Conservation (phyloP, 2,329 filamentous ascomycete species). For the Aspergillus pseudoglaucus region DNA sequence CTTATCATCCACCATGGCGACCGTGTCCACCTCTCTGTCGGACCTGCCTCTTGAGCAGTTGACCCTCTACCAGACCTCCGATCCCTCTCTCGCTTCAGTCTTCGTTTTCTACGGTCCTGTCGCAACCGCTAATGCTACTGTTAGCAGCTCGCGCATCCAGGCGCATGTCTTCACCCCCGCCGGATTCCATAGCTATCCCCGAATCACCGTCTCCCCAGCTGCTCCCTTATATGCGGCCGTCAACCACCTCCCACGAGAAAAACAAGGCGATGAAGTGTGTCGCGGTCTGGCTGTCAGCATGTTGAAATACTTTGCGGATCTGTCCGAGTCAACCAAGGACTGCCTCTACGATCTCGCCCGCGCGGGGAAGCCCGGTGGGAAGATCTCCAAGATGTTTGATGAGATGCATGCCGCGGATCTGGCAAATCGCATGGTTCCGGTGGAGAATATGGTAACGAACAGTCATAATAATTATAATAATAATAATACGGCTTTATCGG, state of each 20-base stretch:
- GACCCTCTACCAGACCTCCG: slow-evolving; percentile 81
- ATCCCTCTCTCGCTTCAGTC: slow-evolving; percentile 71
- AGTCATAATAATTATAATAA: not conserved
- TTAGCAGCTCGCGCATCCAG: slow-evolving; percentile 89
- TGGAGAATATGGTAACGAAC: slow-evolving; percentile 57
- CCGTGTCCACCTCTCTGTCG: slow-evolving; percentile 68
- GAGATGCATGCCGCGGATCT: slow-evolving; percentile 91
- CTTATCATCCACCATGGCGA: slow-evolving; percentile 61
- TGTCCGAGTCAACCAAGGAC: slow-evolving; percentile 69
- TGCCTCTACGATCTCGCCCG: slow-evolving; percentile 54
- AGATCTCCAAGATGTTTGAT: slow-evolving; percentile 66
- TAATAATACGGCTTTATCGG: slow-evolving; percentile 28
- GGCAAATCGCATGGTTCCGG: slow-evolving; percentile 73
- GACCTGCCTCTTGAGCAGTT: slow-evolving; percentile 72
- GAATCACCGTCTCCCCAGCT: slow-evolving; percentile 86
- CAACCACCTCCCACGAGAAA: slow-evolving; percentile 80
- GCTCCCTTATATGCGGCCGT: slow-evolving; percentile 88
- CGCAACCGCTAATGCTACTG: slow-evolving; percentile 77
- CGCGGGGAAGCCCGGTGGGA: slow-evolving; percentile 51
- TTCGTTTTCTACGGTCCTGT: slow-evolving; percentile 90
- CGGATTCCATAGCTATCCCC: slow-evolving; percentile 81
- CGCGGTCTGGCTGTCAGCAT: slow-evolving; percentile 86
- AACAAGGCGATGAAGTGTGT: slow-evolving; percentile 90
- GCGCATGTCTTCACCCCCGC: slow-evolving; percentile 85
- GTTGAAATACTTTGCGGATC: slow-evolving; percentile 87